Conservation (phyloP, 495 filamentous ascomycete genomes). For the Cercophora scortea region DNA sequence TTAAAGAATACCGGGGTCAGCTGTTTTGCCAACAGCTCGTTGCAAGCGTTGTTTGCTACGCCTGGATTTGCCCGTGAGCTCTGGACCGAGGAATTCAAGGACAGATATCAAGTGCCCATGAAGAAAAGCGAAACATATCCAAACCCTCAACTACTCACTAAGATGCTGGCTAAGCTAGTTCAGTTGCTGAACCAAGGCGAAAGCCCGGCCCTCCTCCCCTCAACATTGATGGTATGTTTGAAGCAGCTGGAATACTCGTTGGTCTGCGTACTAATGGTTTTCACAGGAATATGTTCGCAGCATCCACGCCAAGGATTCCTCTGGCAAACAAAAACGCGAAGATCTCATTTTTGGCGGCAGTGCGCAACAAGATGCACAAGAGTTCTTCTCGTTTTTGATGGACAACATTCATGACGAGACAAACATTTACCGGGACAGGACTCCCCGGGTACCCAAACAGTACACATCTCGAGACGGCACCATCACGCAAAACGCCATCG, state of each 20-base stretch:
- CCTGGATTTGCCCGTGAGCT: conserved; percentile 65
- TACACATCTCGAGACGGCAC: conserved; percentile 14
- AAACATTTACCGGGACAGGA: conserved; percentile 19
- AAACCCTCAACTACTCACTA: conserved; percentile 70
- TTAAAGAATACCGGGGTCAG: conserved; percentile 71
- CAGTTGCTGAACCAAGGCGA: conserved; percentile 51
- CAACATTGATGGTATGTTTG: conserved; percentile 53
- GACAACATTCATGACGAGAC: conserved; percentile 35
- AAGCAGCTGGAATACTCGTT: not conserved
- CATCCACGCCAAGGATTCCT: conserved; percentile 18
- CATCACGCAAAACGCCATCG: conserved; percentile 14
- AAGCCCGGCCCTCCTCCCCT: no score
- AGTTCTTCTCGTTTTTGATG: conserved; percentile 34
- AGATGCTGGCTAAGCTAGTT: conserved; percentile 67
- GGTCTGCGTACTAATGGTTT: conserved; percentile 16
- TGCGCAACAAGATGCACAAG: conserved; percentile 36
- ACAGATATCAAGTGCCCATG: conserved; percentile 31
- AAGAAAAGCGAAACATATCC: conserved; percentile 58
- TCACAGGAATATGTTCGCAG: conserved; percentile 29
- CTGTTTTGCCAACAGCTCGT: conserved; percentile 85
- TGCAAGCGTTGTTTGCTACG: conserved; percentile 78
- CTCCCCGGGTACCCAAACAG: conserved; percentile 8
- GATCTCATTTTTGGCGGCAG: conserved; percentile 25
- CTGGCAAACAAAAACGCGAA: conserved; percentile 1
- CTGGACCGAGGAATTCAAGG: conserved; percentile 45